Evolutionary conservation across 2,329 filamentous ascomycete species (phyloP).

Genomic region (Zarea fungicola): DNA sequence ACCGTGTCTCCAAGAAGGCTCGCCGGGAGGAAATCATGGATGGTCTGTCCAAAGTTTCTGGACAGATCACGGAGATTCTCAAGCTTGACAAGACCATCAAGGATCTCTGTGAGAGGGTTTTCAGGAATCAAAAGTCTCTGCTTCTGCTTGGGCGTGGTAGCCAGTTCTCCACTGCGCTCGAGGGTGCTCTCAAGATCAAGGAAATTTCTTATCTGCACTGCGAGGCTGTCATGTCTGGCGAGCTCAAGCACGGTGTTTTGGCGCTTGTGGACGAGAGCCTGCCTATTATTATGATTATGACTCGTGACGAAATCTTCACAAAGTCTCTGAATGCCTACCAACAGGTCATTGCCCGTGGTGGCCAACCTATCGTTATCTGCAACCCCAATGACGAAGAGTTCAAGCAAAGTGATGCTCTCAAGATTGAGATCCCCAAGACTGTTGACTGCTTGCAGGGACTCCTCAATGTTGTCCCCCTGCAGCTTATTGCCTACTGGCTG

Average conservation of each 20-base stretch:
- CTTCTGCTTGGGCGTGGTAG: slow-evolving; percentile 89
- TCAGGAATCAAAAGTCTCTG: slow-evolving; percentile 96
- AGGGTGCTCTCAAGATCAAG: slow-evolving; percentile 99
- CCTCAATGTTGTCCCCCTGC: slow-evolving; percentile 93
- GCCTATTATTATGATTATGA: slow-evolving; percentile 99
- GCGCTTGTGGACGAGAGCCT: slow-evolving; percentile 97
- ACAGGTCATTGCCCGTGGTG: slow-evolving; percentile 93
- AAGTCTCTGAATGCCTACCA: slow-evolving; percentile 99
- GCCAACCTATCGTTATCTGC: slow-evolving; percentile 98
- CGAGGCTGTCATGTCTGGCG: slow-evolving; percentile 99
- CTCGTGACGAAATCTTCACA: slow-evolving; percentile 89
- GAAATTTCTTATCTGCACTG: slow-evolving; percentile 99
- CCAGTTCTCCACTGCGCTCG: slow-evolving; percentile 94
- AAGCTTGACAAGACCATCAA: slow-evolving; percentile 92
- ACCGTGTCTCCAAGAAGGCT: slow-evolving; percentile 89
- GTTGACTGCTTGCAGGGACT: slow-evolving; percentile 95
- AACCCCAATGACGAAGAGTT: slow-evolving; percentile 88
- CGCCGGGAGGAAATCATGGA: slow-evolving; percentile 95
- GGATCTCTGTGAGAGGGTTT: slow-evolving; percentile 81
- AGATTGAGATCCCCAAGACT: slow-evolving; percentile 95
- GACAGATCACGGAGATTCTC: slow-evolving; percentile 87
- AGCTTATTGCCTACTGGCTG: slow-evolving; percentile 98
- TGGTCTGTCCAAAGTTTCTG: slow-evolving; percentile 79
- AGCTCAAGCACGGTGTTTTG: slow-evolving; percentile 97
- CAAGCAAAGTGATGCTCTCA: slow-evolving; percentile 79